phyloP scores from a whole-genome alignment of 2,329 filamentous ascomycete genomes.

The Aspergillus novoparasiticus region DNA sequence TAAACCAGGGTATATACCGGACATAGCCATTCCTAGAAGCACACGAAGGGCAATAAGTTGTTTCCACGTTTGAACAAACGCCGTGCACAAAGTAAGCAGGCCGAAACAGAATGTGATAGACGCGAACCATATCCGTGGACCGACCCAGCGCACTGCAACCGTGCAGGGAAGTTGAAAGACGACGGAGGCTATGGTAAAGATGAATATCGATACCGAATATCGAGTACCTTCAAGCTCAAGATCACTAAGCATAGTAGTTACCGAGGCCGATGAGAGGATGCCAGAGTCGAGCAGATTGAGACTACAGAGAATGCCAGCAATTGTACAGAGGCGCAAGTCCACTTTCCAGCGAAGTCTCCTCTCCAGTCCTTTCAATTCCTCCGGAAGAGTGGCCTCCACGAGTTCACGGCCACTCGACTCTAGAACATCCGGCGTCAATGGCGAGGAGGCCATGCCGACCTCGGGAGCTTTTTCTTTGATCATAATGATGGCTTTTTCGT shows the following conservation, averaged over 20 bases:
- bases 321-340: slow-evolving; percentile 69
- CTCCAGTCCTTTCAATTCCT: slow-evolving; percentile 38
- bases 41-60: slow-evolving; percentile 71
- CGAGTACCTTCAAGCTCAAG: slow-evolving; percentile 65
- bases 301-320: slow-evolving; percentile 70
- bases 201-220: slow-evolving; percentile 71
- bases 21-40: slow-evolving; percentile 65
- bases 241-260: slow-evolving; percentile 68
- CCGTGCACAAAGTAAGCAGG: slow-evolving; percentile 67
- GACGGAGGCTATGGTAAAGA: slow-evolving; percentile 70
- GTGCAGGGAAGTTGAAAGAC: slow-evolving; percentile 70
- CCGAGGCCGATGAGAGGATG: slow-evolving; percentile 69
- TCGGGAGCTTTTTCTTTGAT: background rate
- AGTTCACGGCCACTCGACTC: background rate
- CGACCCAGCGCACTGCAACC: slow-evolving; percentile 65
- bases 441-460: background rate
- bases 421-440: background rate
- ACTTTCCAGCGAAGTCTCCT: slow-evolving; percentile 62
- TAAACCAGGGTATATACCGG: slow-evolving; percentile 49
- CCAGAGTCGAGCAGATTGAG: slow-evolving; percentile 71
- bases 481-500: background rate
- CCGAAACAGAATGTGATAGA: slow-evolving; percentile 64
- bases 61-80: slow-evolving; percentile 67
- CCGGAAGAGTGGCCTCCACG: slow-evolving; percentile 17
- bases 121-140: slow-evolving; percentile 65